Evolutionary conservation across 2,329 filamentous ascomycete species (phyloP).

Genomic region (Fusarium neocosmosporiellum): DNA sequence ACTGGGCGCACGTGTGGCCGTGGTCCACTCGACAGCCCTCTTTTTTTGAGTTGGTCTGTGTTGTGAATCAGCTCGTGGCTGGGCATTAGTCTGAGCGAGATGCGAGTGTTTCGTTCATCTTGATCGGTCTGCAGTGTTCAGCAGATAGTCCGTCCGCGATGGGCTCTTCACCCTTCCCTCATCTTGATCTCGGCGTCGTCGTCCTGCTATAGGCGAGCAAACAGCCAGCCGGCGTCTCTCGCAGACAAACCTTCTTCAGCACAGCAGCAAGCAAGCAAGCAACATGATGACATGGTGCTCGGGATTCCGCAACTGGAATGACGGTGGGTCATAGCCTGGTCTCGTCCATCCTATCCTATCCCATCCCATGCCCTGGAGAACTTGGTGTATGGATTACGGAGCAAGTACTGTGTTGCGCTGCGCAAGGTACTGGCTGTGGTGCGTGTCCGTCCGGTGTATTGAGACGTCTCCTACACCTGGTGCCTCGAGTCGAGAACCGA

Average conservation of each 20-base stretch:
- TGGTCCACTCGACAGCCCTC: constrained; percentile 16
- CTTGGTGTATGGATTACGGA: constrained; percentile 7
- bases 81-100: neutral
- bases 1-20: constrained; percentile 14
- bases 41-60: constrained; percentile 23
- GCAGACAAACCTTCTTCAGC: constrained; percentile 21
- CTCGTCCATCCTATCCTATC: constrained; percentile 29
- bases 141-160: constrained; percentile 2
- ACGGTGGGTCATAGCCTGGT: constrained; percentile 36
- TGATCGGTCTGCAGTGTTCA: constrained; percentile 21
- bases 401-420: neutral
- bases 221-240: constrained; percentile 14
- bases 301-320: constrained; percentile 46
- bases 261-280: neutral
- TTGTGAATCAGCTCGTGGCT: constrained; percentile 10
- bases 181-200: constrained; percentile 16
- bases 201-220: constrained; percentile 23
- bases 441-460: neutral
- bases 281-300: constrained; percentile 38
- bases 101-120: constrained; percentile 20
- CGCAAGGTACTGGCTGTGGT: neutral
- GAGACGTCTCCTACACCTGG: constrained; percentile 7
- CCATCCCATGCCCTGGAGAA: neutral
- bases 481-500: constrained; percentile 11
- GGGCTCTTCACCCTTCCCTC: neutral